Conservation (phyloP, 495 filamentous ascomycete genomes). For the Daldinia grandis region DNA sequence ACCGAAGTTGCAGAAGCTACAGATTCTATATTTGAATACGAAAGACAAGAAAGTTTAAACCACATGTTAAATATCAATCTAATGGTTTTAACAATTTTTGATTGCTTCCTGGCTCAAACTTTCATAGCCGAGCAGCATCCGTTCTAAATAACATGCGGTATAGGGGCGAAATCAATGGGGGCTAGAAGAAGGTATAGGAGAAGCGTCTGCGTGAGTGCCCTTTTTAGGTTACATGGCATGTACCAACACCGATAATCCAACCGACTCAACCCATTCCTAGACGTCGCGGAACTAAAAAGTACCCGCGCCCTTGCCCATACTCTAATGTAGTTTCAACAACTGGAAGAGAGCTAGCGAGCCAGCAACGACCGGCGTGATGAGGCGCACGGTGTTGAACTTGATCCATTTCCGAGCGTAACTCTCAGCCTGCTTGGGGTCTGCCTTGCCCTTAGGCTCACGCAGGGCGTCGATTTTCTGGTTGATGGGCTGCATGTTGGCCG, state of each 20-base stretch:
- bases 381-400: slow-evolving; percentile 47
- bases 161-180: neutral
- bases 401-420: slow-evolving; percentile 51
- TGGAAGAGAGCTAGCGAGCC: slow-evolving; percentile 51
- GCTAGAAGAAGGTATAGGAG: neutral
- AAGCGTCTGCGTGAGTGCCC: neutral
- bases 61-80: neutral
- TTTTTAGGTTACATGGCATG: neutral
- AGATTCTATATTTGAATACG: too few species aligned
- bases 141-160: neutral
- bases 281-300: neutral
- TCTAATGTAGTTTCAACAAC: slow-evolving; percentile 36
- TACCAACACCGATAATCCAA: neutral
- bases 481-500: slow-evolving; percentile 60
- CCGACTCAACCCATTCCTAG: neutral
- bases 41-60: too few species aligned
- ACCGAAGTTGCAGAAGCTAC: too few species aligned
- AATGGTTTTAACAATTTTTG: neutral
- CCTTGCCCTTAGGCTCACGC: slow-evolving; percentile 40
- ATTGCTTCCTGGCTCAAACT: neutral
- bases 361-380: slow-evolving; percentile 54
- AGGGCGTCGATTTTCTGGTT: slow-evolving; percentile 57
- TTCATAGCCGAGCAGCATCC: neutral
- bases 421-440: slow-evolving; percentile 48
- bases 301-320: neutral